A percentile compares a stretch with the other conserved stretches of the same genome.
Conservation (phyloP, 2,329 filamentous ascomycete species). For the Fonsecaea nubica region DNA sequence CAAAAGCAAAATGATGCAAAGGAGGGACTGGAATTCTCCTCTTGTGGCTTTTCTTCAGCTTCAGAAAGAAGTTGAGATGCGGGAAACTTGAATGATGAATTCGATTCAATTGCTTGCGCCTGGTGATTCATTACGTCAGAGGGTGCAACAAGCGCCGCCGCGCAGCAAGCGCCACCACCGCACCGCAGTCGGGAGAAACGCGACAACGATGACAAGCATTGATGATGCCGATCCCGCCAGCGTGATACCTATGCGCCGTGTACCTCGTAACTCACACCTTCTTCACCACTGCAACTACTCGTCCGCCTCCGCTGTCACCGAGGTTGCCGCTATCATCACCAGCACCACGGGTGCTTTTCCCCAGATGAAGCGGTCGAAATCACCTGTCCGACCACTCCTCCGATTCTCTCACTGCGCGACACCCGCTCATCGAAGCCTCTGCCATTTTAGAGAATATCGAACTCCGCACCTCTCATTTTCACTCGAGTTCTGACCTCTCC, state of each 20-base stretch:
- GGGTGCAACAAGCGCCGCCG: neutral
- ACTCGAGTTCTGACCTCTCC: neutral
- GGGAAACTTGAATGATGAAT: neutral
- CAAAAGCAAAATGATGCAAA: neutral
- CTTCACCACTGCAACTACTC: neutral
- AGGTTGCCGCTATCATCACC: neutral
- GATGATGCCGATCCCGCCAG: neutral
- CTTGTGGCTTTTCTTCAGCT: neutral
- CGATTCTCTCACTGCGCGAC: neutral
- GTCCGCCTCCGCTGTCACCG: neutral
- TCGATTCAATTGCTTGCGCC: neutral
- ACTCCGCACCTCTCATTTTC: neutral
- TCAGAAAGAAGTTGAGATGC: neutral
- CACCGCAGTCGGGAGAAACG: neutral
- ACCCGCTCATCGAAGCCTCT: neutral
- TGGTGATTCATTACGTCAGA: neutral
- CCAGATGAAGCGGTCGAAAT: neutral
- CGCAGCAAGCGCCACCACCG: neutral
- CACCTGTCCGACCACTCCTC: neutral
- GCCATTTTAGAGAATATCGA: no score
- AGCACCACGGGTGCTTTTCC: neutral
- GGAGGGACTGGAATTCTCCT: neutral
- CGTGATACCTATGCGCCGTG: no score
- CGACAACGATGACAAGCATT: neutral
- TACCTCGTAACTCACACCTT: no score